These are phyloP conservation scores for Trichosanthes cucumerina DNA, from an alignment of 306 rosid species.

Conservation along the genomic window DNA sequence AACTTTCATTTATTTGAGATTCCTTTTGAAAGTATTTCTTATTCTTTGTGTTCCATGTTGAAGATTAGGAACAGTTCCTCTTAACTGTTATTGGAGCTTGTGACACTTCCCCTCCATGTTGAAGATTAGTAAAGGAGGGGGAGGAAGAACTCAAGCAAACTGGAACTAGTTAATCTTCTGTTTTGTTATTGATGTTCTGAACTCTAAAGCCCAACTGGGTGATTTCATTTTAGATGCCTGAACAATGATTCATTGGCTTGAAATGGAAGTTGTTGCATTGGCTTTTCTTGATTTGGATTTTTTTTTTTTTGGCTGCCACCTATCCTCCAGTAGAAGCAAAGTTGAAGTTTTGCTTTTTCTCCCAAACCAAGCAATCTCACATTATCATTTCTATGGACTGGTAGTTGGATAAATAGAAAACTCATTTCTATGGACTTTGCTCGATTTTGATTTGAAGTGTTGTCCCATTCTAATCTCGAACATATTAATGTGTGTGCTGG, in stretches of 20 bases:
- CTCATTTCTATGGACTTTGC: background rate
- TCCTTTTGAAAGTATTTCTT: background rate
- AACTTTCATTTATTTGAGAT: slow-evolving; percentile 6
- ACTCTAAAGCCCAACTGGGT: background rate
- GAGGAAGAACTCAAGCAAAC: background rate
- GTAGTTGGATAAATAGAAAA: background rate
- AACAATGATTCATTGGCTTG: background rate
- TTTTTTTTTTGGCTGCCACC: background rate
- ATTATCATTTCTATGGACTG: background rate
- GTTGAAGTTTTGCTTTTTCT: background rate
- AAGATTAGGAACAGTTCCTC: background rate
- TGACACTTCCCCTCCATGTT: background rate
- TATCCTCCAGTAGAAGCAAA: slow-evolving; percentile 6
- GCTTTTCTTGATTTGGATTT: background rate
- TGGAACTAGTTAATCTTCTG: background rate
- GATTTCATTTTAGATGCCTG: background rate
- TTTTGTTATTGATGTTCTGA: background rate
- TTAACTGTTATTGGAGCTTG: background rate
- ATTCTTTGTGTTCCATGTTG: background rate
- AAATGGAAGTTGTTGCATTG: background rate
- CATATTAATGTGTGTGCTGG: background rate
- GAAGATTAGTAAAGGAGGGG: background rate
- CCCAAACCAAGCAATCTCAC: background rate
- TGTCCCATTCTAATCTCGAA: background rate
- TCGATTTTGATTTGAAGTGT: background rate